Conservation (phyloP, 2,329 filamentous ascomycete genomes). For the Fusarium abutilonis region DNA sequence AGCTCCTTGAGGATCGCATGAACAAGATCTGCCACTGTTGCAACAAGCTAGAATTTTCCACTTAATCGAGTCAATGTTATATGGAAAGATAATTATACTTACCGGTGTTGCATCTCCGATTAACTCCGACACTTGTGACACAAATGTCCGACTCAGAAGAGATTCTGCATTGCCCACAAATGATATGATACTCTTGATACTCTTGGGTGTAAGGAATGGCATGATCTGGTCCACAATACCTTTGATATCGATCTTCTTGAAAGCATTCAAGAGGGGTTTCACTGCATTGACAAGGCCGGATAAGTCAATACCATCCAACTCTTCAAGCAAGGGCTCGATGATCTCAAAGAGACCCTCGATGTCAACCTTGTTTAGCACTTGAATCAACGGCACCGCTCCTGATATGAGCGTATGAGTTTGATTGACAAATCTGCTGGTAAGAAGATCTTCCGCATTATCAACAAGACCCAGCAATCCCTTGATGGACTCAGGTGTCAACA, state of each 20-base stretch:
- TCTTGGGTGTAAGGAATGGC: conserved; percentile 55
- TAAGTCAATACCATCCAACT: conserved; percentile 50
- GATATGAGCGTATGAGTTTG: conserved; percentile 53
- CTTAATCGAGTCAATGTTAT: background rate
- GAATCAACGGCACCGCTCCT: conserved; percentile 52
- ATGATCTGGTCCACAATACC: conserved; percentile 50
- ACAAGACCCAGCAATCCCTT: conserved; percentile 51
- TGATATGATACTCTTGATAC: conserved; percentile 49
- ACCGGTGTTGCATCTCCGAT: conserved; percentile 48
- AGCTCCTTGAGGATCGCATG: conserved; percentile 48
- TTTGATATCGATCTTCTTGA: conserved; percentile 53
- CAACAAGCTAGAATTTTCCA: conserved; percentile 43
- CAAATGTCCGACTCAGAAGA: conserved; percentile 53
- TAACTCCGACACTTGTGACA: conserved; percentile 55
- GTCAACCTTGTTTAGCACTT: conserved; percentile 51
- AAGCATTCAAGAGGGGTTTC: conserved; percentile 50
- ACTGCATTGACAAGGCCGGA: conserved; percentile 48
- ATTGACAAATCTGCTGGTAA: conserved; percentile 54
- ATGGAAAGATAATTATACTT: background rate
- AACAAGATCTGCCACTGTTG: conserved; percentile 48
- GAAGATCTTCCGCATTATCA: conserved; percentile 52
- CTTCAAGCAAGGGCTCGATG: conserved; percentile 50
- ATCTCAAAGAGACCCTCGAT: conserved; percentile 51
- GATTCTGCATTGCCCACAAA: conserved; percentile 51
- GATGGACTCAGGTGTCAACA: conserved; percentile 49